A percentile compares a stretch with the other conserved stretches of the same genome.
phyloP scores from a whole-genome alignment of 2,329 filamentous ascomycete genomes.

The Aureobasidium sp. region DNA sequence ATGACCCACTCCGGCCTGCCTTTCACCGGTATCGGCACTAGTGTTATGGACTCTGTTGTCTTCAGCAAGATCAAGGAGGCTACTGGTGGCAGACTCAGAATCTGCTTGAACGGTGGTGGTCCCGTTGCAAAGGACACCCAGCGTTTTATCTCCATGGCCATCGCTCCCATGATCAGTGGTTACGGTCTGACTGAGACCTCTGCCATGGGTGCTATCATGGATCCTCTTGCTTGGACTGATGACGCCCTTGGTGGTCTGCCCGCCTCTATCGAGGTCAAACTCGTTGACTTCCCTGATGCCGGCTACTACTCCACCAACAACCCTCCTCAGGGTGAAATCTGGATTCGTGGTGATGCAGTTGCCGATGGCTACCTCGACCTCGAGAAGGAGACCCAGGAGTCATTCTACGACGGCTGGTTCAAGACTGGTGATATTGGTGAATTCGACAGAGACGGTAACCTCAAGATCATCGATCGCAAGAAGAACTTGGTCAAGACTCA shows the following conservation, averaged over 20 bases:
- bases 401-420: conserved; percentile 86
- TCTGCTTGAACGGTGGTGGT: conserved; percentile 91
- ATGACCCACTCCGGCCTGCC: conserved; percentile 42
- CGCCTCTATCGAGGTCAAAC: conserved; percentile 74
- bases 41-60: conserved; percentile 68
- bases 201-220: conserved; percentile 65
- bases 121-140: conserved; percentile 82
- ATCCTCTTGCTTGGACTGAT: conserved; percentile 76
- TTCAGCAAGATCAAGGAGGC: conserved; percentile 88
- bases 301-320: conserved; percentile 68
- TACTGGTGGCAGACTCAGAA: conserved; percentile 78
- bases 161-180: conserved; percentile 89
- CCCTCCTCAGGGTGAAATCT: conserved; percentile 86
- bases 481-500: conserved; percentile 97
- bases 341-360: conserved; percentile 71
- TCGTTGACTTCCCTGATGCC: conserved; percentile 84
- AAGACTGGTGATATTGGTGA: conserved; percentile 94
- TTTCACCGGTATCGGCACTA: conserved; percentile 44
- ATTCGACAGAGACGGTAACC: conserved; percentile 69
- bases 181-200: conserved; percentile 90
- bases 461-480: conserved; percentile 88
- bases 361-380: conserved; percentile 76
- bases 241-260: conserved; percentile 70
- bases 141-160: conserved; percentile 81
- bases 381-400: conserved; percentile 70